phyloP scores from a whole-genome alignment of 2,329 filamentous ascomycete species.

The Venturia aucupariae region DNA sequence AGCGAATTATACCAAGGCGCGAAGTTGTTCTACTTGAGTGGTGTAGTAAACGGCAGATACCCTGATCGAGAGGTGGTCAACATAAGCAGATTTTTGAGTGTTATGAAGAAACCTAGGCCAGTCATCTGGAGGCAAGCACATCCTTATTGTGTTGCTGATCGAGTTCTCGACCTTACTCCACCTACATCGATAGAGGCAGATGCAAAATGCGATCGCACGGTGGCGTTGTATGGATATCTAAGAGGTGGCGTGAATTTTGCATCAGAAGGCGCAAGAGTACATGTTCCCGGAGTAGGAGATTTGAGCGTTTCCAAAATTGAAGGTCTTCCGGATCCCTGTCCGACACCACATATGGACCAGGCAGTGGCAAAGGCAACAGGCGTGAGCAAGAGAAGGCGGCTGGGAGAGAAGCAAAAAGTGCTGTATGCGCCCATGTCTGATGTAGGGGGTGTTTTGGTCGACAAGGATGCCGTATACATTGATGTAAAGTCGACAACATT shows the following conservation, averaged over 20 bases:
- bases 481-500: constrained; percentile 66
- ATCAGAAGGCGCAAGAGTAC: constrained; percentile 73
- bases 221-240: constrained; percentile 88
- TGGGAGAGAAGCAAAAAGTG: constrained; percentile 95
- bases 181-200: constrained; percentile 86
- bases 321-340: constrained; percentile 84
- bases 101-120: constrained; percentile 99
- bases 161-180: constrained; percentile 89
- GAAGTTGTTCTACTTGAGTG: constrained; percentile 92
- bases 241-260: constrained; percentile 93
- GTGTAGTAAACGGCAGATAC: constrained; percentile 92
- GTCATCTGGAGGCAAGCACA: constrained; percentile 94
- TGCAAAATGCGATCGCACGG: constrained; percentile 78
- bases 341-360: constrained; percentile 84
- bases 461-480: constrained; percentile 94
- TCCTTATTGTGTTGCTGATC: constrained; percentile 87
- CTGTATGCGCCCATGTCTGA: constrained; percentile 98
- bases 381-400: constrained; percentile 66
- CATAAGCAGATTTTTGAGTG: constrained; percentile 83
- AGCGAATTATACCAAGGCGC: constrained; percentile 94
- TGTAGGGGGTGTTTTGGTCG: constrained; percentile 88
- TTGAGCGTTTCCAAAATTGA: constrained; percentile 77
- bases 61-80: constrained; percentile 96
- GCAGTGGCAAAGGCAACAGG: constrained; percentile 75
- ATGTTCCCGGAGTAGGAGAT: constrained; percentile 88